These are phyloP conservation scores for Oemleria cerasiformis DNA, from an alignment of 306 rosid species.

Conservation along the genomic window DNA sequence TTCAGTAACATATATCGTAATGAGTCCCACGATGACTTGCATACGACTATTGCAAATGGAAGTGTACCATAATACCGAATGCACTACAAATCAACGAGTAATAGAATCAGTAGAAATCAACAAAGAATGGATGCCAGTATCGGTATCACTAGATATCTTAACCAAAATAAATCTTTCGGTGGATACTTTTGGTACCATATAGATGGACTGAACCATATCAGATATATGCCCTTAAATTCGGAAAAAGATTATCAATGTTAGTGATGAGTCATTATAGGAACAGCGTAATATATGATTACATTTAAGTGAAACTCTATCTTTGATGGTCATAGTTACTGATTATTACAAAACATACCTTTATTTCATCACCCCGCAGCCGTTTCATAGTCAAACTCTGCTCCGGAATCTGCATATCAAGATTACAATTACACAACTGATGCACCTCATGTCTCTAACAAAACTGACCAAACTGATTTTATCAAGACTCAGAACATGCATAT, in stretches of 20 bases:
- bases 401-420: slow-evolving; percentile 52
- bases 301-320: neutral
- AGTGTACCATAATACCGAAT: neutral
- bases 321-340: neutral
- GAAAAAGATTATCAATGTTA: too few species aligned
- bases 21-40: too few species aligned
- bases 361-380: slow-evolving; percentile 82
- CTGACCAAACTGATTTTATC: neutral
- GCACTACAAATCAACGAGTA: neutral
- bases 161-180: neutral
- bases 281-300: neutral
- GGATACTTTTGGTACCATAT: neutral
- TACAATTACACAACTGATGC: slow-evolving; percentile 6
- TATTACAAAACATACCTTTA: slow-evolving; percentile 57
- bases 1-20: neutral
- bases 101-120: neutral
- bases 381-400: slow-evolving; percentile 83
- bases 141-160: neutral
- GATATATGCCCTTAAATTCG: neutral
- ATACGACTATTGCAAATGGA: neutral
- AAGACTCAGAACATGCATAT: neutral
- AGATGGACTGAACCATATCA: neutral
- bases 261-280: neutral
- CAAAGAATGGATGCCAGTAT: neutral
- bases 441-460: slow-evolving; percentile 15